A percentile compares a stretch with the other conserved stretches of the same genome.
Evolutionary conservation across 768 basidiomycete species (phyloP).

Genomic region (Pholiota microspora): DNA sequence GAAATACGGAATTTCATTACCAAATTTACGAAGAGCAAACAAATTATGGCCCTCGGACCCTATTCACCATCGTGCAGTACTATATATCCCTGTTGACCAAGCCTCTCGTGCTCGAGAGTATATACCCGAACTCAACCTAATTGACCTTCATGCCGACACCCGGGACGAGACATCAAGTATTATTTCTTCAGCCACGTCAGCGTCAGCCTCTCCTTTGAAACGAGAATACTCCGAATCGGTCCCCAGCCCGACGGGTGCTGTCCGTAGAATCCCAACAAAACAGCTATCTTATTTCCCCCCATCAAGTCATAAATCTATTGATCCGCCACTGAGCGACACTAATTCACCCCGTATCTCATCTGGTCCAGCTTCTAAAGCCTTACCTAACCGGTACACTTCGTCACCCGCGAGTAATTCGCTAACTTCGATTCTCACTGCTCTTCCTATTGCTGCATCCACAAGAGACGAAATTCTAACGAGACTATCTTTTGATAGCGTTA

Average conservation of each 20-base stretch:
- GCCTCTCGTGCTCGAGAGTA: constrained; percentile 44
- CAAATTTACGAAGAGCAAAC: constrained; percentile 83
- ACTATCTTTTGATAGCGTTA: constrained; percentile 51
- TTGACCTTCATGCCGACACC: constrained; percentile 23
- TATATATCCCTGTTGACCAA: constrained; percentile 76
- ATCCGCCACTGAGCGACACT: constrained; percentile 12
- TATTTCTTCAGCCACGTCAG: constrained; percentile 13
- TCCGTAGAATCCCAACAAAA: constrained; percentile 48
- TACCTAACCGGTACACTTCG: constrained; percentile 26
- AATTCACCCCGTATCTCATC: constrained; percentile 3
- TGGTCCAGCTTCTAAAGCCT: constrained; percentile 14
- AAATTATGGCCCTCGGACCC: constrained; percentile 93
- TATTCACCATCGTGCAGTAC: constrained; percentile 79
- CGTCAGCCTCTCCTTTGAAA: constrained; percentile 14
- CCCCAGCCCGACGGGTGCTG: constrained; percentile 23
- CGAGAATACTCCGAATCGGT: constrained; percentile 12
- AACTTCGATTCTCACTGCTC: constrained; percentile 41
- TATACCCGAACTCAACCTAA: constrained; percentile 23
- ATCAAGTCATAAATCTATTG: constrained; percentile 25
- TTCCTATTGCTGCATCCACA: constrained; percentile 51
- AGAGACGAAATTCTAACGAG: constrained; percentile 54
- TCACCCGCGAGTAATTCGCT: constrained; percentile 34
- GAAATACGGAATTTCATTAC: constrained; percentile 83
- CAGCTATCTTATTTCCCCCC: constrained; percentile 59
- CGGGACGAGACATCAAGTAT: constrained; percentile 10